Base-by-base conservation (phyloP, 1,284 basidiomycete genomes). In the Ganoderma meredithae region DNA sequence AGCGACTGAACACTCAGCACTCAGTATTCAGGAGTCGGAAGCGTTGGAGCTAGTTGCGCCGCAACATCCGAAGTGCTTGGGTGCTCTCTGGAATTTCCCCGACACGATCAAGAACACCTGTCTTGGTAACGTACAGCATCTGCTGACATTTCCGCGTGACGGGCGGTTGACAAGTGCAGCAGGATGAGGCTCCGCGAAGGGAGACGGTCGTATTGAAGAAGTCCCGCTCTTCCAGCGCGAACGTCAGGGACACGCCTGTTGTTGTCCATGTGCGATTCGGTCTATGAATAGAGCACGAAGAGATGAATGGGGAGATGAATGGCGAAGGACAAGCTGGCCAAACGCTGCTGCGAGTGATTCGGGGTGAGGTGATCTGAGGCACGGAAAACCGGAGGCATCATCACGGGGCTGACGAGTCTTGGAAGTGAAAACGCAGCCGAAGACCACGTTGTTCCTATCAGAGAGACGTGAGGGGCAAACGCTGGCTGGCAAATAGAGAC, bases 1-100 rank as follows among this genome's bases (percentile, higher is more conserved):
- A 13, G 61, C 59, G 39, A 47, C 41, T 58, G 59, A 49, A 56
- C 64, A 59, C 39, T 56, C 22, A 31, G 39, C 12, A 22, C 39
- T 22, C 31, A 15, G 27, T 31, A 31, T 39, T 56, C 22, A 31
- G 31, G 22, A 19, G 47, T 22, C 31, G n/a, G 22, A 40, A 47
- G n/a, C 22, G 36, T 60, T 53, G 60, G 52, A 43, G 65, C 19
- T 41, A 4, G 13, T 12, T 19, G 55, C 36, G 39, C 33, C 33
- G 33, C 33, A 25, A 43, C 56, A 53, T 66, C 53, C 59, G 64
- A 43, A 44, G 62, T 25, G 5, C 53, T 60, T 62, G 60, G 61
- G 62, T 27, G 13, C 60, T 31, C 22, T 2, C 8, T 7, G 55
- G 44, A 52, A 60, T 71, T 69, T 69, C 70, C n/a, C 65, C 67